phyloP scores from a whole-genome alignment of 176 grass and related monocot species.

The Musa beccarii region DNA sequence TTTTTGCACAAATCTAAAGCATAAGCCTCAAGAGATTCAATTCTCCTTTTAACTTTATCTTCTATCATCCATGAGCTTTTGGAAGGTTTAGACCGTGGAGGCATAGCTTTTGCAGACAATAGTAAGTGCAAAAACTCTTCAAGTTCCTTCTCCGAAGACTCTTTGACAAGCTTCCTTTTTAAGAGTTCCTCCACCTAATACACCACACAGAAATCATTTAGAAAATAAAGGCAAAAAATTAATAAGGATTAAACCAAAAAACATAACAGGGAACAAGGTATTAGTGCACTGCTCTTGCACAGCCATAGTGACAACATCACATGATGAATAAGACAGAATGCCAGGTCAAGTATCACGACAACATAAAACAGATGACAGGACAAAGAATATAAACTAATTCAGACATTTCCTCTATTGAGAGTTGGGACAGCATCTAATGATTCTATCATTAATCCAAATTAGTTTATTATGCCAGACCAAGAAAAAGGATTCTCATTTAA shows the following conservation, averaged over 20 bases:
- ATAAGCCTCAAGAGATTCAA: slow-evolving; percentile 59
- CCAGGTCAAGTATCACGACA: background rate
- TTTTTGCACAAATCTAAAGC: slow-evolving; percentile 54
- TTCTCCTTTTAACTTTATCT: slow-evolving; percentile 67
- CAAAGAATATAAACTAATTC: background rate
- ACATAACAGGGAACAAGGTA: background rate
- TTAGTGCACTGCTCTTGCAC: background rate
- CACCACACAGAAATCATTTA: slow-evolving; percentile 37
- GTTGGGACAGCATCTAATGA: background rate
- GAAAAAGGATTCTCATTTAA: background rate
- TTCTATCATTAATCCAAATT: too few relatives aligned
- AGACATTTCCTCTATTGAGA: background rate
- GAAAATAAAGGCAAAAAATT: background rate
- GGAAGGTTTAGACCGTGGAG: slow-evolving; percentile 55
- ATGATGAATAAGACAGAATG: background rate
- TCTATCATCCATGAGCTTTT: slow-evolving; percentile 70
- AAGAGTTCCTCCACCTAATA: slow-evolving; percentile 94
- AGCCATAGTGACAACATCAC: background rate
- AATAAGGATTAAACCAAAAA: background rate
- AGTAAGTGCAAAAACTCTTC: slow-evolving; percentile 80
- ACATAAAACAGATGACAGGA: background rate
- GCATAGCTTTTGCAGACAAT: slow-evolving; percentile 59
- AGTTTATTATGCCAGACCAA: background rate
- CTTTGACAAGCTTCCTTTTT: slow-evolving; percentile 59
- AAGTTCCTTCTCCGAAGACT: slow-evolving; percentile 68